Percentiles rank a stretch among this genome's conserved stretches.
Conservation (phyloP, 116 monocot species). For the Zostera marina region DNA sequence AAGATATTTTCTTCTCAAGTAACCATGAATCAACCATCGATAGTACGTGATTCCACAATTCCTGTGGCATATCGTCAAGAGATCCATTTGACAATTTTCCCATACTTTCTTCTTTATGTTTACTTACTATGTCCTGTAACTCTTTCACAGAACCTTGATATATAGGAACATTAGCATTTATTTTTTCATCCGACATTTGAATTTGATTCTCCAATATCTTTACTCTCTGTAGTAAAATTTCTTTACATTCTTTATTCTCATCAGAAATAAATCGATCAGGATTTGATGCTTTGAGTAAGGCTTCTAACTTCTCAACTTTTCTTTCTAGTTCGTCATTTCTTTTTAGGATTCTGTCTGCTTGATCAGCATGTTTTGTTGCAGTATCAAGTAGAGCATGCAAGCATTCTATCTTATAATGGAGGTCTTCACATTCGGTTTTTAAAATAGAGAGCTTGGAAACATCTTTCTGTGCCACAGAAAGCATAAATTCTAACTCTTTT, state of each 20-base stretch:
- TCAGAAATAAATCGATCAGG: constrained; percentile 17
- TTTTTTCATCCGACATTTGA: constrained; percentile 46
- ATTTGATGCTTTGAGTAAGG: constrained; percentile 34
- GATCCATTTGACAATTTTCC: constrained; percentile 15
- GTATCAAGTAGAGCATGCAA: constrained; percentile 34
- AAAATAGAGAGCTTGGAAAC: constrained; percentile 24
- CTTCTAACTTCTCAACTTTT: constrained; percentile 47
- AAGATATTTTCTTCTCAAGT: constrained; percentile 84
- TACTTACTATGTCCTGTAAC: constrained; percentile 43
- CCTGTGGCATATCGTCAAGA: constrained; percentile 43
- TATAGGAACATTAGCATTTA: constrained; percentile 37
- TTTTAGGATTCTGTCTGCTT: constrained; percentile 21
- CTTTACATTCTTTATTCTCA: constrained; percentile 25
- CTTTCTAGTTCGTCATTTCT: constrained; percentile 39
- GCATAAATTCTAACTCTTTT: constrained; percentile 27
- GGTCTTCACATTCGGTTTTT: constrained; percentile 32
- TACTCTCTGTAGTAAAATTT: constrained; percentile 42
- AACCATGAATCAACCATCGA: constrained; percentile 68
- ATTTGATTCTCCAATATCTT: constrained; percentile 57
- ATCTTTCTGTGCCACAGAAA: constrained; percentile 28
- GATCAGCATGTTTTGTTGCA: constrained; percentile 27
- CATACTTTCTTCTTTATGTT: constrained; percentile 43
- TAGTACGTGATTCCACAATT: constrained; percentile 66
- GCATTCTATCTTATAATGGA: constrained; percentile 39
- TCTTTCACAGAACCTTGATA: constrained; percentile 65